Base-by-base conservation (phyloP, 2,329 filamentous ascomycete genomes). In the Metarhizium guizhouense region DNA sequence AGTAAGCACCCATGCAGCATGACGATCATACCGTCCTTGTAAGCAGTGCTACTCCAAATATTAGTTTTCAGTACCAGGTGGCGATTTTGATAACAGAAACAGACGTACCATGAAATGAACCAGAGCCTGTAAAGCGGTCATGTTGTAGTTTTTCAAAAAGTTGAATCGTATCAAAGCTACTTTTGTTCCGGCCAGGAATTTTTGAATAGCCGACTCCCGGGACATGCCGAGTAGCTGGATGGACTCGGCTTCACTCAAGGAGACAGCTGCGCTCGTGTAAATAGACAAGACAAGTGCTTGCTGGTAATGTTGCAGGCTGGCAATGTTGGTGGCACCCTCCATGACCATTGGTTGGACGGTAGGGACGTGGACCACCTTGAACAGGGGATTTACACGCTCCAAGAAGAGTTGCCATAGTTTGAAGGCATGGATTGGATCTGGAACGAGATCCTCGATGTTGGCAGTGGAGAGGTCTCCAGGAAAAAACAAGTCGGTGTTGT, bases 391-490 rank as follows among this genome's bases (percentile, higher is more conserved):
- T 55, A 92, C 83, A 58, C 88, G 84, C 51, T 89, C 83, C 6
- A 90, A 72, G 60, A 86, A 91, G 8, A 83, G 74, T 65, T 90
- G 85, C 88, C 88, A 93, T 5, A 93, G 76, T 52, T 79, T 78
- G 63, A 88, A 84, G 30, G 88, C 80, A 38, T 88, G 82, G 13
- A 82, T 77, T 0, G 84, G 79, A 4, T 82, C 74, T 0, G 88
- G 88, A 61, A 87, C 84, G 65, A 87, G 70, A 14, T 78, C 74
- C 53, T 78, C 74, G 14, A 73, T 62, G 48, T 68, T 74, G 29
- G 68, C 64, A 6, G 68, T 65, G 1, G 70, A 68, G 34, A 72
- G 64, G 53, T 76, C 74, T 36, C 72, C 71, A 5, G 66, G 62
- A 52, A 83, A 69, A 11, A 84, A 59, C 6, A 83, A 64, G 42